phyloP scores from a whole-genome alignment of 805 yeast genomes.

The Schizosaccharomyces japonicus region DNA sequence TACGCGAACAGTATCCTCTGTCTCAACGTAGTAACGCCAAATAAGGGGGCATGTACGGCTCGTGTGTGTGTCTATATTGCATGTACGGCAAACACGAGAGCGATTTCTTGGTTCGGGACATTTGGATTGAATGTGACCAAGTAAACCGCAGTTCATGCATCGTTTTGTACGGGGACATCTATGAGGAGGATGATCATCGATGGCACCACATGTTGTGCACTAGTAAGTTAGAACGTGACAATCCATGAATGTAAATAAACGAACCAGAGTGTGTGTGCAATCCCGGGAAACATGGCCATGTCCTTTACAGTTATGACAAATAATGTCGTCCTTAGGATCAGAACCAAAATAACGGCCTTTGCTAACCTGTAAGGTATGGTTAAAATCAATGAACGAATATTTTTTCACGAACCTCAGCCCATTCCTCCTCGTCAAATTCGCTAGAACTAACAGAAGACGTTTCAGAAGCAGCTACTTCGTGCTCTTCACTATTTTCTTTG shows the following conservation, averaged over 20 bases:
- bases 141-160: conserved; percentile 1
- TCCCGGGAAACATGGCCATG: not conserved
- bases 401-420: not conserved
- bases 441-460: not conserved
- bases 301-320: conserved; percentile 2
- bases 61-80: not conserved
- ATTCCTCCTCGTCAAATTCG: not conserved
- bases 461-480: not conserved
- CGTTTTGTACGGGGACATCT: not conserved
- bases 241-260: not conserved
- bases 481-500: not conserved
- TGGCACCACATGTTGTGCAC: conserved; percentile 1
- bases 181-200: not conserved
- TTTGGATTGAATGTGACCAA: not conserved
- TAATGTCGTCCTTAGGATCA: not conserved
- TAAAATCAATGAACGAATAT: not conserved
- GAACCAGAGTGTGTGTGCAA: not conserved
- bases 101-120: conserved; percentile 1
- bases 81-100: not conserved
- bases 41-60: not conserved
- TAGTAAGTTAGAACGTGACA: not conserved
- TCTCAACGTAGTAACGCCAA: conserved; percentile 1
- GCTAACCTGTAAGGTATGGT: not conserved
- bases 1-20: not conserved
- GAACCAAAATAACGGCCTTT: not conserved